Percentiles rank a stretch among this genome's conserved stretches.
These are phyloP conservation scores for Colletotrichum sp. DNA, from an alignment of 2,329 filamentous ascomycete genomes.

Conservation along the genomic window DNA sequence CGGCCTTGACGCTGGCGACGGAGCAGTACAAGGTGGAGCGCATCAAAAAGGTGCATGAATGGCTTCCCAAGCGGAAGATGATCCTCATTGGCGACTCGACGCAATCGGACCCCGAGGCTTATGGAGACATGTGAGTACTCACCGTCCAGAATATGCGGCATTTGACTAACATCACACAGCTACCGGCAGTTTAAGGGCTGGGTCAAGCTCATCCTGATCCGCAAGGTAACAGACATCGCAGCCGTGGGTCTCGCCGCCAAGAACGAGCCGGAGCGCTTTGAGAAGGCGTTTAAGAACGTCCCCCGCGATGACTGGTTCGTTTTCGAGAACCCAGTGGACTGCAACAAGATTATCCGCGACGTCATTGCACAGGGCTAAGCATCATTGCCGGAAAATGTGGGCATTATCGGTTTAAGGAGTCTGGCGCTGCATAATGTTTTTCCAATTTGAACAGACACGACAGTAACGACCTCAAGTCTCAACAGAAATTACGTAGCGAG, in stretches of 20 bases:
- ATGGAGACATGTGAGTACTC: slow-evolving; percentile 73
- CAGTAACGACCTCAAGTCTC: neutral
- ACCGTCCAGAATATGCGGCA: rapidly evolving
- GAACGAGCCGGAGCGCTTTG: slow-evolving; percentile 77
- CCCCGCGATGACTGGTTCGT: slow-evolving; percentile 78
- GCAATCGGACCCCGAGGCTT: slow-evolving; percentile 89
- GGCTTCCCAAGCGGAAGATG: slow-evolving; percentile 80
- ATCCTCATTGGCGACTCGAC: slow-evolving; percentile 90
- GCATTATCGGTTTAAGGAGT: neutral
- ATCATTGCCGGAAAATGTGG: neutral
- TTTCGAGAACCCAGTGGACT: slow-evolving; percentile 79
- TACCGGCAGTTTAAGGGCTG: slow-evolving; percentile 73
- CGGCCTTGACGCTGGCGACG: slow-evolving; percentile 79
- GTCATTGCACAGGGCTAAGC: slow-evolving; percentile 20
- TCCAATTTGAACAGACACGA: neutral
- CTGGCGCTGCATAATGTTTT: neutral
- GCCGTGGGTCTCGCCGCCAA: slow-evolving; percentile 73
- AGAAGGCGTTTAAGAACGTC: slow-evolving; percentile 79
- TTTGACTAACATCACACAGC: slow-evolving; percentile 31
- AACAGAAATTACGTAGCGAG: neutral
- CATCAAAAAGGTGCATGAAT: slow-evolving; percentile 77
- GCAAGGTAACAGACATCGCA: slow-evolving; percentile 79
- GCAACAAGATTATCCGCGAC: slow-evolving; percentile 43
- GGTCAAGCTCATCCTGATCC: slow-evolving; percentile 84
- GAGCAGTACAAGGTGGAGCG: slow-evolving; percentile 85